Base-by-base conservation (phyloP, 352 stramenopile genomes). In the Phytophthora ohioensis region DNA sequence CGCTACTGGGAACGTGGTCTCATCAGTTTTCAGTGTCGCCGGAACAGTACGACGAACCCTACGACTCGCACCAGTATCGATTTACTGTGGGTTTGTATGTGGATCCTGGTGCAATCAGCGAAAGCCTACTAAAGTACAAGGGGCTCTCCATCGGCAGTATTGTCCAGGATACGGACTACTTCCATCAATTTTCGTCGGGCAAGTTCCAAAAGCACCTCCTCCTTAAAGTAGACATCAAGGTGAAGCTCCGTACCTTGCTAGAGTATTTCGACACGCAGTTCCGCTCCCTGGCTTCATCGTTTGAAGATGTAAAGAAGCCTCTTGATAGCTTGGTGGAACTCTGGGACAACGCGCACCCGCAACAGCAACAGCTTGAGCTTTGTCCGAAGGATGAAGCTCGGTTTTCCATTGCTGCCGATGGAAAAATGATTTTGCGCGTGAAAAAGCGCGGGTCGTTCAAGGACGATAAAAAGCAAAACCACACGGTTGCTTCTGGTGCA, bases 81-180 rank as follows among this genome's bases (percentile, higher is more conserved):
- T 85, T 91, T 31, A 81, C 82, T 0, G 74, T 92, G 11, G 87
- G 85, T 0, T 69, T 95, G 30, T 95, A 95, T 34, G 81, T 84
- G 21, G 85, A 95, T 55, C 79, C 87, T 6, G 81, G 76, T 32
- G 76, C 71, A 5, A 79, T 84, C 3, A 90, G 79, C 54, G 84
- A 92, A 48, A 75, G 76, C 15, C 66, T 95, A 43, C 75, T 95
- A 32, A 92, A 91, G 73, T 95, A 92, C 72, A 95, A 95, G 64
- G 87, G 87, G 0, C 62, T 93, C 10, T 93, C 85, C 0, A 80
- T 93, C 9, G 87, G 87, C 10, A 93, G 87, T 56, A 90, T 95
- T 41, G 60, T 92, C 1, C 81, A 92, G 38, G 84, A 95, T 51
- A 85, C 83, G 0, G 81, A 95, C 63, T 95, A 91, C 61, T 92